Conservation (phyloP, 1,284 basidiomycete species). For the Rhodotorula sp. region DNA sequence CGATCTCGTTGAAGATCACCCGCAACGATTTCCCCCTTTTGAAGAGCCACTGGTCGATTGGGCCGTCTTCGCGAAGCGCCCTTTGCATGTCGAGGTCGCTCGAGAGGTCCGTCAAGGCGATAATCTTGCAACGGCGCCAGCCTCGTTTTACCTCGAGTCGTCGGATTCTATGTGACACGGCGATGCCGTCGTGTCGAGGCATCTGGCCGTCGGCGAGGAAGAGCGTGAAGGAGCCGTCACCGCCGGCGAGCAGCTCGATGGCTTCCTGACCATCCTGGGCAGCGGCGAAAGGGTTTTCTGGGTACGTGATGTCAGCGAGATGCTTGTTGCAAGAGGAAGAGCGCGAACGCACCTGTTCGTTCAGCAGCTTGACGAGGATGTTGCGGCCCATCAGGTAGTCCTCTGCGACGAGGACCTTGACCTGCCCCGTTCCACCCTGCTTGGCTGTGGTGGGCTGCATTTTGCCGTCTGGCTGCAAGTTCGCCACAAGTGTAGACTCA, state of each 20-base stretch:
- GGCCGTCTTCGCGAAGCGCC: slow-evolving; percentile 3
- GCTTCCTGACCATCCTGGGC: slow-evolving; percentile 33
- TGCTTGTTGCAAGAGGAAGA: too few species aligned
- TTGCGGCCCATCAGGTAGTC: slow-evolving; percentile 34
- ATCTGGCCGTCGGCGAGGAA: slow-evolving; percentile 29
- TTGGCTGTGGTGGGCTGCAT: neutral
- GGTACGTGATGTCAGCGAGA: neutral
- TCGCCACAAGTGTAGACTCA: neutral
- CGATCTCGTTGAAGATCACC: slow-evolving; percentile 23
- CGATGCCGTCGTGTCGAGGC: slow-evolving; percentile 29
- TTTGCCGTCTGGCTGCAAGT: neutral
- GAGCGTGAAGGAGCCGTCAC: neutral
- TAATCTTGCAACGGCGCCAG: slow-evolving; percentile 6
- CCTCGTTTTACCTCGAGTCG: slow-evolving; percentile 4
- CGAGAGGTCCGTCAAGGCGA: slow-evolving; percentile 31
- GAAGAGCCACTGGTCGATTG: slow-evolving; percentile 33
- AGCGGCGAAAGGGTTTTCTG: slow-evolving; percentile 10
- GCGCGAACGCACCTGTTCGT: neutral
- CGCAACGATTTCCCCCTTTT: slow-evolving; percentile 33
- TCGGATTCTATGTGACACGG: slow-evolving; percentile 19
- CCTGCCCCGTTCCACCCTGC: neutral
- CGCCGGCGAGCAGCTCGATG: slow-evolving; percentile 16
- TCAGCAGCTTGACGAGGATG: slow-evolving; percentile 20
- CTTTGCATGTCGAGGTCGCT: slow-evolving; percentile 31
- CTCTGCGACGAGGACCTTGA: slow-evolving; percentile 30